Evolutionary conservation across 345 rosid species (phyloP).

Genomic region (Camelina neglecta): DNA sequence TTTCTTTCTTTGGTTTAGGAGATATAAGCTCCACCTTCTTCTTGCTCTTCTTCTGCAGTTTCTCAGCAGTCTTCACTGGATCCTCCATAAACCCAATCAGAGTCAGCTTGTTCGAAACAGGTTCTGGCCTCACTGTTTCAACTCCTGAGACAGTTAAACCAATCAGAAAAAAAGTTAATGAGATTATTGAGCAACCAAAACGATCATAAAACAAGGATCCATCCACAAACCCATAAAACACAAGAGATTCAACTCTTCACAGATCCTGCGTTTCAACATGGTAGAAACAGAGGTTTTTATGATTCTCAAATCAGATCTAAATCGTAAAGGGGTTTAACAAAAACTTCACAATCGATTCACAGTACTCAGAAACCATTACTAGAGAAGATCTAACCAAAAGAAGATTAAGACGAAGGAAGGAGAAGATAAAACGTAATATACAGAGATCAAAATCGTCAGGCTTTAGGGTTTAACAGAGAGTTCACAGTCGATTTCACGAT

Average conservation of each 20-base stretch:
- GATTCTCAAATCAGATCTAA: not conserved
- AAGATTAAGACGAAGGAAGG: not conserved
- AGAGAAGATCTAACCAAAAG: not conserved
- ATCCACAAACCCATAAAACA: slow-evolving; percentile 19
- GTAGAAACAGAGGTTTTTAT: not conserved
- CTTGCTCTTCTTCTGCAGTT: slow-evolving; percentile 52
- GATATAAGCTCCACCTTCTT: slow-evolving; percentile 78
- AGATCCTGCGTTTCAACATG: not conserved
- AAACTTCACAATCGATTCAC: not conserved
- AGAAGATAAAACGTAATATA: not conserved
- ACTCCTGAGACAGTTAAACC: slow-evolving; percentile 35
- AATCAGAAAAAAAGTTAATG: not conserved
- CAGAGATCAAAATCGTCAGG: not conserved
- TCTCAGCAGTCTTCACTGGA: slow-evolving; percentile 56
- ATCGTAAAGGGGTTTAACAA: not conserved
- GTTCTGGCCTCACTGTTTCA: slow-evolving; percentile 61
- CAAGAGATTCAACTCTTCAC: not conserved
- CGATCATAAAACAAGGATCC: slow-evolving; percentile 20
- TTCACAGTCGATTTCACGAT: not conserved
- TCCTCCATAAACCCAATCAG: slow-evolving; percentile 75
- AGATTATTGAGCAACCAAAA: not conserved
- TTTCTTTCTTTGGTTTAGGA: slow-evolving; percentile 72
- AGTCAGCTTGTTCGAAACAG: slow-evolving; percentile 59
- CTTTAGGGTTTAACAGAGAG: not conserved
- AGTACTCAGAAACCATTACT: not conserved